These are phyloP conservation scores for Sungouiozyma intestinalis DNA, from an alignment of 805 yeast genomes.

Conservation along the genomic window DNA sequence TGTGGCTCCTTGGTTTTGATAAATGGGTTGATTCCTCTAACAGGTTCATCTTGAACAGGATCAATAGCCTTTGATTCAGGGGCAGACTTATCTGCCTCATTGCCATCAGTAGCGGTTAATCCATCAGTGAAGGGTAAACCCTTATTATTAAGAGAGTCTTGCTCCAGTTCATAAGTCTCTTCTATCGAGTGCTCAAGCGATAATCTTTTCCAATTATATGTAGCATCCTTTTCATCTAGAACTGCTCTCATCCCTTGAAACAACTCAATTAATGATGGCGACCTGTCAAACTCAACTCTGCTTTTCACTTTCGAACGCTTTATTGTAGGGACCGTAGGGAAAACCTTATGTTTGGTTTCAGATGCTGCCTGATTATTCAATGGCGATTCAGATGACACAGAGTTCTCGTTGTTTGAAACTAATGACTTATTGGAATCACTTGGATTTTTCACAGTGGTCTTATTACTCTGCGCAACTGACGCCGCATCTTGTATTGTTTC, in stretches of 20 bases:
- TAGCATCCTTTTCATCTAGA: slow-evolving; percentile 24
- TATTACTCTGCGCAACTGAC: background rate
- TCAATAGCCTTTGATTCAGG: background rate
- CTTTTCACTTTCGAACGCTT: slow-evolving; percentile 3
- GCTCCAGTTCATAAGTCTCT: background rate
- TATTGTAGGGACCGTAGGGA: slow-evolving; percentile 13
- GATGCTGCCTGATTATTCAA: background rate
- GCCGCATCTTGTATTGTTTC: background rate
- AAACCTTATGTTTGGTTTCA: slow-evolving; percentile 5
- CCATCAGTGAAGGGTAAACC: background rate
- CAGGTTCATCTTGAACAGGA: background rate
- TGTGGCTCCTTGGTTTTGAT: background rate
- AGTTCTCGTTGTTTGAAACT: no score
- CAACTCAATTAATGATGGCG: slow-evolving; percentile 24
- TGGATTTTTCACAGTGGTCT: background rate
- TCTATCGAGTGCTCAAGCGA: slow-evolving; percentile 15
- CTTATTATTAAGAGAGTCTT: background rate
- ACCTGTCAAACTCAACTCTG: slow-evolving; percentile 12
- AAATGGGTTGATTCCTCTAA: background rate
- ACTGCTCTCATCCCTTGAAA: slow-evolving; percentile 25
- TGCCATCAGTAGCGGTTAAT: background rate
- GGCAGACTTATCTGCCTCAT: background rate
- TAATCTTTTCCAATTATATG: slow-evolving; percentile 25
- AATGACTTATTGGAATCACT: no score
- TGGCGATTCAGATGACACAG: no score